Conservation (phyloP, 345 rosid genomes). For the Eucalyptus tenuipes region DNA sequence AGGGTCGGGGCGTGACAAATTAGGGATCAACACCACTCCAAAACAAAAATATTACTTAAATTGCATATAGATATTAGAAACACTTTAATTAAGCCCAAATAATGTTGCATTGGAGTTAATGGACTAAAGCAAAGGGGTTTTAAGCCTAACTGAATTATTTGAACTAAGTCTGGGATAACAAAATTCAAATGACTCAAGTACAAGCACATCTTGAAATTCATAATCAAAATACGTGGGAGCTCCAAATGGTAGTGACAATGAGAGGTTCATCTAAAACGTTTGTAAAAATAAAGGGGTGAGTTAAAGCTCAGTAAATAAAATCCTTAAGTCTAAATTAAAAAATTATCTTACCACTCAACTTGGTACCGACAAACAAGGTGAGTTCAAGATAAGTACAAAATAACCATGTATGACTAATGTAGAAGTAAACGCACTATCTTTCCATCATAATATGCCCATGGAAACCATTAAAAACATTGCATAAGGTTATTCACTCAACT, state of each 20-base stretch:
- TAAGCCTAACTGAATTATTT: neutral
- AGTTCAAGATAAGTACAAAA: neutral
- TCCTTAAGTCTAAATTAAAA: too few species aligned
- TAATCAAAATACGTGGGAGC: neutral
- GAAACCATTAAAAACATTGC: too few species aligned
- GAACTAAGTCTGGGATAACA: accelerated
- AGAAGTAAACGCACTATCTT: too few species aligned
- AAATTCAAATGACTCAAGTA: neutral
- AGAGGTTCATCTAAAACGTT: neutral
- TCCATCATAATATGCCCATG: too few species aligned
- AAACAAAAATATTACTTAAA: too few species aligned
- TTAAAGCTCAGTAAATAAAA: accelerated
- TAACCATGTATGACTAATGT: neutral
- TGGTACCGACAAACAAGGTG: neutral
- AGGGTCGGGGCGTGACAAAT: too few species aligned
- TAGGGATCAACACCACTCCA: neutral
- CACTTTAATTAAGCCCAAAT: too few species aligned
- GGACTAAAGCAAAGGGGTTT: too few species aligned
- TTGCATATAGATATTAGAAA: too few species aligned
- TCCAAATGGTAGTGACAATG: neutral
- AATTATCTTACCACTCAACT: neutral
- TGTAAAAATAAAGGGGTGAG: neutral
- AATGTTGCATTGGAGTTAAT: too few species aligned
- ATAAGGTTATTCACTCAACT: too few species aligned
- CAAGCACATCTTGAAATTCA: neutral